Evolutionary conservation across 2,329 filamentous ascomycete species (phyloP), one percentile per base, ranked within the genome.

Genomic region (Microcyclospora pomicola): DNA sequence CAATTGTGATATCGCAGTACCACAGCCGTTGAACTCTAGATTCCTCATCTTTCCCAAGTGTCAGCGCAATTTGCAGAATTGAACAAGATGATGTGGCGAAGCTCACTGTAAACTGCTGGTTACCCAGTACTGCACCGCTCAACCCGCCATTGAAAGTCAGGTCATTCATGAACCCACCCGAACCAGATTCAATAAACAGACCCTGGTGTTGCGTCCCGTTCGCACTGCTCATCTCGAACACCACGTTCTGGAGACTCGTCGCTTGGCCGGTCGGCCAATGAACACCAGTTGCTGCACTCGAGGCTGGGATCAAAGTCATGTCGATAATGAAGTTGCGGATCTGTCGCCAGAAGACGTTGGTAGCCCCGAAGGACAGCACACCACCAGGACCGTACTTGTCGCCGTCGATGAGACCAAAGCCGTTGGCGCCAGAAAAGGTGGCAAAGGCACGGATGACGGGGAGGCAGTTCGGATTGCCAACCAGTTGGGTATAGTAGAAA

Each of bases 291-390:
- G 67, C 63, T 2, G 61, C 51, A 49, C 42, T 47, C 9, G 42
- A 44, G 12, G 67, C 54, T 15, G 67, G 62, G 1, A 75, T 63
- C 1, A 58, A 55, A 1, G 69, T 74, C 29, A 67, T 61, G 50
- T 82, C 77, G 30, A 82, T 63, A 39, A 76, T 62, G 35, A 83
- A 65, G 50, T 83, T 82, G 7, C 75, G 66, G 41, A 82, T 68
- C 46, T 76, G 72, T 33, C 76, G 66, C 51, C 68, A 77, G 57
- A 82, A 82, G 9, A 78, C 71, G 47, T 73, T 76, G 28, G 73
- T 73, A 2, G 72, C 61, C 9, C 51, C 51, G 49, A 50, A 58
- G 33, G 42, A 42, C 46, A 65, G 53, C 9, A 50, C 50, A 9
- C 57, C 57, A 36, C 72, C 57, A 6, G 45, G 51, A 50, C 68